These are phyloP conservation scores for Metschnikowia gelsemii DNA, from an alignment of 805 yeast genomes.

Conservation along the genomic window DNA sequence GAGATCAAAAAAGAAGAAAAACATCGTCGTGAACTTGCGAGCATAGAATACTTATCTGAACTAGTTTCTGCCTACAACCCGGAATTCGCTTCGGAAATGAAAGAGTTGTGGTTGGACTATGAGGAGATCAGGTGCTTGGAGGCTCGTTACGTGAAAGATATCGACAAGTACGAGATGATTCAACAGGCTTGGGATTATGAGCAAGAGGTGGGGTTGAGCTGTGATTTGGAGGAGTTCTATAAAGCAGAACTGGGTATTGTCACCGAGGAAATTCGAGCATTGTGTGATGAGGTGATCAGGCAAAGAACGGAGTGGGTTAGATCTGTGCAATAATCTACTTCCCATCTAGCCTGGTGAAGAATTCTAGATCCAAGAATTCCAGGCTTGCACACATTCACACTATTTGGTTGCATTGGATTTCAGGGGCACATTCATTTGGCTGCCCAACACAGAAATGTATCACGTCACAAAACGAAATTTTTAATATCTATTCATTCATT, in stretches of 20 bases:
- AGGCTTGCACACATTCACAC: too few species aligned
- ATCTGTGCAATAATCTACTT: slow-evolving; percentile 8
- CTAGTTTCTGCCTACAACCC: slow-evolving; percentile 65
- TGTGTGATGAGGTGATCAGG: slow-evolving; percentile 53
- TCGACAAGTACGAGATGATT: slow-evolving; percentile 87
- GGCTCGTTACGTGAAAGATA: slow-evolving; percentile 88
- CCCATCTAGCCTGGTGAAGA: too few species aligned
- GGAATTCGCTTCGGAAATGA: slow-evolving; percentile 59
- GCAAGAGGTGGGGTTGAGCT: slow-evolving; percentile 53
- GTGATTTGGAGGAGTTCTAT: slow-evolving; percentile 69
- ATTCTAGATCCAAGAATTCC: too few species aligned
- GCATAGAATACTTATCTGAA: slow-evolving; percentile 64
- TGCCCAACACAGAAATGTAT: too few species aligned
- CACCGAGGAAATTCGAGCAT: slow-evolving; percentile 63
- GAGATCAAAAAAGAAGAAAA: slow-evolving; percentile 73
- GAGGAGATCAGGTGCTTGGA: slow-evolving; percentile 80
- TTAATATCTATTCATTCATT: too few species aligned
- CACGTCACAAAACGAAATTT: too few species aligned
- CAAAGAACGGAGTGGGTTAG: slow-evolving; percentile 20
- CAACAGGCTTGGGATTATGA: slow-evolving; percentile 85
- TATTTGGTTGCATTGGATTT: too few species aligned
- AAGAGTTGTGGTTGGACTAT: slow-evolving; percentile 81
- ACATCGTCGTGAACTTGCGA: slow-evolving; percentile 72
- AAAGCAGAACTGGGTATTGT: slow-evolving; percentile 60
- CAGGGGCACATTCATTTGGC: too few species aligned